A percentile compares a stretch with the other conserved stretches of the same genome.
These are phyloP conservation scores for Scleroderma citrinum DNA, from an alignment of 768 basidiomycete genomes.

Conservation along the genomic window DNA sequence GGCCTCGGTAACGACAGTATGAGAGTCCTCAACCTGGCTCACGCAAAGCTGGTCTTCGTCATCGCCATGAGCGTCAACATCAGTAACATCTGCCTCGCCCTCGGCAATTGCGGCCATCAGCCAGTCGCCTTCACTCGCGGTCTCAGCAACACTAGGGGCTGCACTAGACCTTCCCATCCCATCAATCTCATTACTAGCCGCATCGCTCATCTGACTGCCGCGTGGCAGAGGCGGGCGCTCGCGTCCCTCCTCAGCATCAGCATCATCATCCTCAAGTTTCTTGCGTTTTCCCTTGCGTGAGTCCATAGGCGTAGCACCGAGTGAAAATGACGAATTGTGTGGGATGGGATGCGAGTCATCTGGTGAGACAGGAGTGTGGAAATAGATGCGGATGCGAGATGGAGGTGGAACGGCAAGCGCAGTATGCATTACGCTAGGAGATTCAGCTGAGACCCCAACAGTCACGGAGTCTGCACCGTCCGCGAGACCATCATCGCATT, in stretches of 20 bases:
- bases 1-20: constrained; percentile 28
- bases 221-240: constrained; percentile 57
- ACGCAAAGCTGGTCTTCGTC: constrained; percentile 44
- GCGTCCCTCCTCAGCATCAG: constrained; percentile 68
- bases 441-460: constrained; percentile 28
- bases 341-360: constrained; percentile 77
- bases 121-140: constrained; percentile 76
- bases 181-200: constrained; percentile 50
- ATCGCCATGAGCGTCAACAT: constrained; percentile 48
- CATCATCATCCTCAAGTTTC: constrained; percentile 86
- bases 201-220: constrained; percentile 42
- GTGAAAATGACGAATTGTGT: constrained; percentile 42
- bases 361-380: constrained; percentile 81
- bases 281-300: constrained; percentile 78
- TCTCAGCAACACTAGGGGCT: constrained; percentile 59
- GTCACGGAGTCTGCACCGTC: constrained; percentile 24
- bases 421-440: constrained; percentile 22
- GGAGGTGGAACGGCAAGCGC: constrained; percentile 45
- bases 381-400: constrained; percentile 85
- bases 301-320: constrained; percentile 44
- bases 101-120: constrained; percentile 83
- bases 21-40: constrained; percentile 36
- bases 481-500: constrained; percentile 15
- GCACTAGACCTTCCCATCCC: constrained; percentile 54
- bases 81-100: constrained; percentile 53